These are phyloP conservation scores for Diplodia corticola DNA, from an alignment of 2,329 filamentous ascomycete genomes.

Conservation along the genomic window DNA sequence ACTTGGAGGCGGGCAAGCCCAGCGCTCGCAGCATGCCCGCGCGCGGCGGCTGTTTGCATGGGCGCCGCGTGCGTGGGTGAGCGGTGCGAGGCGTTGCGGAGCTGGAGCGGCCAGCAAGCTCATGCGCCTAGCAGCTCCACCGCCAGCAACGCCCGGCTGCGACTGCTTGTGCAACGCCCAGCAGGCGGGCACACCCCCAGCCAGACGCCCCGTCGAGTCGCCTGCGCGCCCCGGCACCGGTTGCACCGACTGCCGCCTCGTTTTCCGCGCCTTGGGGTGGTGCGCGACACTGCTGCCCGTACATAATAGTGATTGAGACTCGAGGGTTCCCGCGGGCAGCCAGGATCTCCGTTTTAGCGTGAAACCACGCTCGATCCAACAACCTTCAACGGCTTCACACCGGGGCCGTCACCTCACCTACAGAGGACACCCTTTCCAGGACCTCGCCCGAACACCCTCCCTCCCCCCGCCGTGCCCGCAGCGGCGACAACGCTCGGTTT, in stretches of 20 bases:
- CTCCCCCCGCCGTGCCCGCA: conserved; percentile 7
- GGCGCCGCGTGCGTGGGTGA: not conserved
- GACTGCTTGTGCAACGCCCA: conserved; percentile 8
- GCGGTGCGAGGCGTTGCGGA: not conserved
- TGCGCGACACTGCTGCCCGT: not conserved
- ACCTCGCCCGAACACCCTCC: conserved; percentile 12
- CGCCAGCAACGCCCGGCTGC: not conserved
- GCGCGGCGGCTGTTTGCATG: not conserved
- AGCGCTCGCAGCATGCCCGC: not conserved
- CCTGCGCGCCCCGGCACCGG: not conserved
- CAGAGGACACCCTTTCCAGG: conserved; percentile 17
- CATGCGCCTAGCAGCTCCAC: not conserved
- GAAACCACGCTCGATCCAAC: conserved; percentile 20
- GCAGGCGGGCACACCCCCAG: not conserved
- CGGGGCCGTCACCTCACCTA: conserved; percentile 15
- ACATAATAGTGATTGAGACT: not conserved
- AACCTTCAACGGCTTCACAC: conserved; percentile 17
- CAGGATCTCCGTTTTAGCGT: conserved; percentile 20
- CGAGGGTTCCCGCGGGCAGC: conserved; percentile 9
- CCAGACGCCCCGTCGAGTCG: not conserved
- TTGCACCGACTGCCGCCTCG: not conserved
- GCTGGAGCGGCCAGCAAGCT: not conserved
- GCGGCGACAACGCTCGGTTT: conserved; percentile 7
- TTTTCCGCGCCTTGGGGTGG: not conserved
- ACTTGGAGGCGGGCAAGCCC: not conserved